Base-by-base conservation (phyloP, 768 basidiomycete species). In the Tricholoma hemisulphureum region DNA sequence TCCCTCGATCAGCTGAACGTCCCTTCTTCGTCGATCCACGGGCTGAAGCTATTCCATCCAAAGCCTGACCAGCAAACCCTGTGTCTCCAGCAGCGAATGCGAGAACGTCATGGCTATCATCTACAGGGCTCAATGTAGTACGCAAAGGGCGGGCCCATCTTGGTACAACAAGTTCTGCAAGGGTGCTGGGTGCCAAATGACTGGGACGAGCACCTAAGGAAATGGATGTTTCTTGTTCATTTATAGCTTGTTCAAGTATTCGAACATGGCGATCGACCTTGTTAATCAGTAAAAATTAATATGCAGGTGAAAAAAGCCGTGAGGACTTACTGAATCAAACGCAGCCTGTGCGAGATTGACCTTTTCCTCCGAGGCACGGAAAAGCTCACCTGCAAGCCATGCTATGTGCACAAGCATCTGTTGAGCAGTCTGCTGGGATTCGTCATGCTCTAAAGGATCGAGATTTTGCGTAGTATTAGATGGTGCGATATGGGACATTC, bases 231-330 rank as follows among this genome's bases (percentile, higher is more conserved):
- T 77, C 72, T 60, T 78, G 75, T 56, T 79, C 77, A 49, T 71
- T 56, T 71, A 81, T 71, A 73, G 83, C 86, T 63, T 90, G 84
- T 62, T 94, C 91, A 21, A 95, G 75, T 37, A 89, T 78, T 21
- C 87, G 84, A 26, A 90, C 85, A 65, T 93, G 90, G 32, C 92
- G 80, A 61, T 93, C 88, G 11, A 93, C 82, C 92, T 94, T 39
- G 55, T 46, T 16, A 58, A 57, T 21, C 18, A 55, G 28, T 62
- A 10, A 53, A 51, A 51, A 53, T 57, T 51, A 54, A 45, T 48
- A 34, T 9, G 37, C 14, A 41, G 45, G 59, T 53, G 20, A 54
- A 48, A 3, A 16, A 16, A 29, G 16, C 34, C 7, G 32, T 10
- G 28, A 49, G 14, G 31, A 66, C 84, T 58, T 67, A 91, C 91